These are phyloP conservation scores for Coemansia sp. DNA, from an alignment of 192 early-diverging fungal species.

Conservation along the genomic window DNA sequence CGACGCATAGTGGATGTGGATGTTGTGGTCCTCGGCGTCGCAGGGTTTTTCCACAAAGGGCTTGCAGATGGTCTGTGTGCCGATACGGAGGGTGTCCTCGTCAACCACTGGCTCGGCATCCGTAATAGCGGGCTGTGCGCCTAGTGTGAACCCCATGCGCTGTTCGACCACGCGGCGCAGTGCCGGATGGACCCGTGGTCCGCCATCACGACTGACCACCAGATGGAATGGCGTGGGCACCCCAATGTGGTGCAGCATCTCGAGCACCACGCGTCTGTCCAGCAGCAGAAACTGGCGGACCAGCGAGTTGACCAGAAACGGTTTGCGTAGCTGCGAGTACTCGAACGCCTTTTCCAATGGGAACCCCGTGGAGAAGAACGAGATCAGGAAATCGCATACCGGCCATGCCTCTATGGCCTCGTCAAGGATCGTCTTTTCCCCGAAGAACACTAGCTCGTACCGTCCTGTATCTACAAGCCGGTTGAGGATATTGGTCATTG, in stretches of 20 bases:
- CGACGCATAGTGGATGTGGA: slow-evolving; percentile 89
- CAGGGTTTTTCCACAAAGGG: slow-evolving; percentile 98
- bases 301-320: slow-evolving; percentile 91
- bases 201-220: slow-evolving; percentile 70
- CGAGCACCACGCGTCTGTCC: slow-evolving; percentile 87
- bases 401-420: slow-evolving; percentile 93
- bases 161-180: slow-evolving; percentile 59
- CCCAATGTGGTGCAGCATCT: slow-evolving; percentile 73
- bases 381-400: slow-evolving; percentile 91
- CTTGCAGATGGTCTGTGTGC: slow-evolving; percentile 71
- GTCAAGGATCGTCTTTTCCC: slow-evolving; percentile 95
- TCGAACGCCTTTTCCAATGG: slow-evolving; percentile 90
- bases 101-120: slow-evolving; percentile 54
- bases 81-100: slow-evolving; percentile 70
- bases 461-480: slow-evolving; percentile 63
- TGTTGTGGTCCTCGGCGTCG: slow-evolving; percentile 96
- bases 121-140: slow-evolving; percentile 18
- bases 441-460: slow-evolving; percentile 88
- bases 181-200: slow-evolving; percentile 57
- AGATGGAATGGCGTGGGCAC: slow-evolving; percentile 82
- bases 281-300: slow-evolving; percentile 83
- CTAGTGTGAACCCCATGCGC: slow-evolving; percentile 53
- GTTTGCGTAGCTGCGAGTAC: slow-evolving; percentile 79
- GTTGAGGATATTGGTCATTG: slow-evolving; percentile 92
- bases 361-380: slow-evolving; percentile 94